These are phyloP conservation scores for Cyclanthera cordifolia DNA, from an alignment of 306 rosid genomes.

Conservation along the genomic window DNA sequence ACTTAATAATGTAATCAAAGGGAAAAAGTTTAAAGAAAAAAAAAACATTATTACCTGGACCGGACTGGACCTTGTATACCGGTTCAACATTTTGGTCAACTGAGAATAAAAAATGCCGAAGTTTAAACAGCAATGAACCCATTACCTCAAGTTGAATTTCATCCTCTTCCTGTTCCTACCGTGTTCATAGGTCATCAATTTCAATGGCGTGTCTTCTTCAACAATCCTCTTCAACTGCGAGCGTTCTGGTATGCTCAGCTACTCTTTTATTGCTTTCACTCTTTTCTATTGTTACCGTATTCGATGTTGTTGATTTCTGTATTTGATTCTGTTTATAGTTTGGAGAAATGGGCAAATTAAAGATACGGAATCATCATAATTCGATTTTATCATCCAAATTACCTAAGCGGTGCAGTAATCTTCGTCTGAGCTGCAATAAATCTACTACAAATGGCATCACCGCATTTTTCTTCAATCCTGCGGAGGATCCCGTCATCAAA, in stretches of 20 bases:
- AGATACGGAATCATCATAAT: background rate
- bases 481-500: slow-evolving; percentile 45
- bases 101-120: background rate
- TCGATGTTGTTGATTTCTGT: background rate
- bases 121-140: background rate
- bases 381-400: background rate
- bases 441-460: slow-evolving; percentile 21
- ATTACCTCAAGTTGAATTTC: background rate
- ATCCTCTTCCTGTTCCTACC: no score
- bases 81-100: background rate
- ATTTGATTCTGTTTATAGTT: background rate
- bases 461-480: slow-evolving; percentile 55
- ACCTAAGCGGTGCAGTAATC: background rate
- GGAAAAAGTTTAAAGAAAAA: no score
- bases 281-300: background rate
- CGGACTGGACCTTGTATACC: background rate
- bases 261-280: background rate
- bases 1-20: no score
- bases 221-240: background rate
- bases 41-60: background rate
- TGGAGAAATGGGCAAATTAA: background rate
- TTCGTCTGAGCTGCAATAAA: background rate
- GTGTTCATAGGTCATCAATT: no score
- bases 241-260: background rate
- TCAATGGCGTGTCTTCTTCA: slow-evolving; percentile 1